These are phyloP conservation scores for Russula foetens DNA, from an alignment of 768 basidiomycete species.

Conservation along the genomic window DNA sequence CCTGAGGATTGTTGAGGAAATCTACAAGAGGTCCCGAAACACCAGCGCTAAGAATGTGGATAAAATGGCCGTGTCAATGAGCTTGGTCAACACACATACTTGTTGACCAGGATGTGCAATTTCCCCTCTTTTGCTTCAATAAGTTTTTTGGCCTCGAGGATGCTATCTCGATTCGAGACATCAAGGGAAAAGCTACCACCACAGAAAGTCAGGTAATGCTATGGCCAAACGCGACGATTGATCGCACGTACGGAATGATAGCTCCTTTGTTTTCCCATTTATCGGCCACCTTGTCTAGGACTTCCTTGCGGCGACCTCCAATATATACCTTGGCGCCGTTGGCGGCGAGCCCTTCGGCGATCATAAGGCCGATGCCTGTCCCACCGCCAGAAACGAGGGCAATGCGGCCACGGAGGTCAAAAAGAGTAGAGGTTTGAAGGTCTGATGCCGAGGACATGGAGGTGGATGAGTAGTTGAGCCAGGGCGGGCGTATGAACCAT, in stretches of 20 bases:
- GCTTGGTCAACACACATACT: conserved; percentile 39
- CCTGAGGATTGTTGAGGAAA: conserved; percentile 48
- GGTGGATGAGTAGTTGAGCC: neutral
- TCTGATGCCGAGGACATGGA: conserved; percentile 2
- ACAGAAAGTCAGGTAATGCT: neutral
- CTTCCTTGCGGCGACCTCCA: conserved; percentile 57
- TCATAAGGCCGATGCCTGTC: conserved; percentile 48
- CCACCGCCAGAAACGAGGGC: conserved; percentile 23
- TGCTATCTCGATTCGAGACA: conserved; percentile 61
- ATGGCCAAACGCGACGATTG: neutral
- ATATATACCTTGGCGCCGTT: conserved; percentile 81
- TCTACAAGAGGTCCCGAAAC: conserved; percentile 55
- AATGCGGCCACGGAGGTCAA: conserved; percentile 18
- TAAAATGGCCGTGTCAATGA: neutral
- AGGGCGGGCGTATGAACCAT: neutral
- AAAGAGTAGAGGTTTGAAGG: conserved; percentile 8
- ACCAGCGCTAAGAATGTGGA: conserved; percentile 47
- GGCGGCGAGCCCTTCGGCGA: conserved; percentile 62
- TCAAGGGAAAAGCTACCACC: conserved; percentile 54
- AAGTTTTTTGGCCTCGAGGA: conserved; percentile 42
- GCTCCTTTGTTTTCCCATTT: conserved; percentile 41
- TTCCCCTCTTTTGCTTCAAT: conserved; percentile 57
- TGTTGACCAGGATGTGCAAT: conserved; percentile 75
- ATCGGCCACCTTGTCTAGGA: conserved; percentile 45
- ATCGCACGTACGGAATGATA: conserved; percentile 47